phyloP scores from a whole-genome alignment of 345 rosid species.

The Garcia nutans region DNA sequence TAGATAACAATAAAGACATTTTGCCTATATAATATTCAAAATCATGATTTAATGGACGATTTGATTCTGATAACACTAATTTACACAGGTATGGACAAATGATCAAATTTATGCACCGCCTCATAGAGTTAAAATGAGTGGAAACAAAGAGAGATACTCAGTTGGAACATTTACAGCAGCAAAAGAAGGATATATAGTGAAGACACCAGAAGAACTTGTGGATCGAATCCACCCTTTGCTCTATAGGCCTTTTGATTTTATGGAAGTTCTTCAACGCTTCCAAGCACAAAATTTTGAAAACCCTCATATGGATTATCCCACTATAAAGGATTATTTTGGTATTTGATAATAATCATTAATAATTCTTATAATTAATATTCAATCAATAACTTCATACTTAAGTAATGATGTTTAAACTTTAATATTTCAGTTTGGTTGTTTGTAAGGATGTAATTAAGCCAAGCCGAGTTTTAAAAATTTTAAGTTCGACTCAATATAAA shows the following conservation, averaged over 20 bases:
- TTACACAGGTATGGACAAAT: constrained; percentile 17
- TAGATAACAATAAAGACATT: too few relatives aligned
- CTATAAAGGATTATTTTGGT: neutral
- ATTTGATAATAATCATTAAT: neutral
- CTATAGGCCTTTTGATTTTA: constrained; percentile 28
- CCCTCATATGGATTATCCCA: neutral
- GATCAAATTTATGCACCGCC: constrained; percentile 2
- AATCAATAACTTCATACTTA: too few relatives aligned
- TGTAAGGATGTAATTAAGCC: too few relatives aligned
- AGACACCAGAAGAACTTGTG: constrained; percentile 30
- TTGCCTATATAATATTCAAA: too few relatives aligned
- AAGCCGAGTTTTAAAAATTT: too few relatives aligned
- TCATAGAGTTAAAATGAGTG: constrained; percentile 20
- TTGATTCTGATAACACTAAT: too few relatives aligned
- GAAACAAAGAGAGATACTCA: constrained; percentile 20
- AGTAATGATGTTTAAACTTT: too few relatives aligned
- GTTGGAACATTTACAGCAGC: constrained; percentile 23
- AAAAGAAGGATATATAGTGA: constrained; percentile 10
- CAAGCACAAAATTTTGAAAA: neutral
- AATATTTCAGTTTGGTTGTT: neutral
- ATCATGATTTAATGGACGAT: too few relatives aligned
- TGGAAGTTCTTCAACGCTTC: neutral
- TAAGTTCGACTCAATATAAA: too few relatives aligned
- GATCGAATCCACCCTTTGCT: constrained; percentile 30
- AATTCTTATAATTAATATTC: neutral